Base-by-base conservation (phyloP, 2,329 filamentous ascomycete genomes). In the Pleurostoma richardsiae region DNA sequence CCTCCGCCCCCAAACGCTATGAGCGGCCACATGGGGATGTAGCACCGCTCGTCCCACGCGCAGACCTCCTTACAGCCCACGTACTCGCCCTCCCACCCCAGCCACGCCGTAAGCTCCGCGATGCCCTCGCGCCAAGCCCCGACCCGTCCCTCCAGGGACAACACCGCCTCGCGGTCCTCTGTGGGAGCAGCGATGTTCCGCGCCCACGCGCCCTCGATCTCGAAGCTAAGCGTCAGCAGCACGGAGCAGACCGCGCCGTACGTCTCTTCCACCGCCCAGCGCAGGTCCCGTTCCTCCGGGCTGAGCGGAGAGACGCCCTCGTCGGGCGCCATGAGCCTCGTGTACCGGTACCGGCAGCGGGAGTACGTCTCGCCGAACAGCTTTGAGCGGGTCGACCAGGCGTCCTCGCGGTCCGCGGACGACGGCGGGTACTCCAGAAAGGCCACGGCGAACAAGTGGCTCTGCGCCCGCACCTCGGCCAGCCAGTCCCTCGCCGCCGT, bases 11-110 rank as follows among this genome's bases (percentile, higher is more conserved):
- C 40, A 4, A 43, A 50, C 31, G 30, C 49, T 41, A 61, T 49
- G 49, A 73, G 50, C 2, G 73, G 73, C 73, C 73, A 77, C 67
- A 76, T 77, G 1, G 73, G 72, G 38, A 77, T 73, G 49, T 66
- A 74, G 52, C 73, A 76, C 10, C 66, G 61, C 53, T 75, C 69
- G 47, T 71, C 65, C 56, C 62, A 65, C 4, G 51, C 66, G 47
- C 73, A 76, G 39, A 62, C 61, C 30, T 63, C 54, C 3, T 62
- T 51, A 48, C 72, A 76, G 6, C 61, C 58, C 2, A 64, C 59
- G 56, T 69, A 73, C 55, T 73, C 67, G 29, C 70, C 69, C 33
- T 68, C 70, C 73, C 73, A 77, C 4, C 73, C 73, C 1, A 76
- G 60, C 72, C 73, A 77, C 2, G 73, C 71, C 54, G 69, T 67